These are phyloP conservation scores for Xerocomus minutiporus DNA, from an alignment of 1,284 basidiomycete genomes.

Conservation along the genomic window DNA sequence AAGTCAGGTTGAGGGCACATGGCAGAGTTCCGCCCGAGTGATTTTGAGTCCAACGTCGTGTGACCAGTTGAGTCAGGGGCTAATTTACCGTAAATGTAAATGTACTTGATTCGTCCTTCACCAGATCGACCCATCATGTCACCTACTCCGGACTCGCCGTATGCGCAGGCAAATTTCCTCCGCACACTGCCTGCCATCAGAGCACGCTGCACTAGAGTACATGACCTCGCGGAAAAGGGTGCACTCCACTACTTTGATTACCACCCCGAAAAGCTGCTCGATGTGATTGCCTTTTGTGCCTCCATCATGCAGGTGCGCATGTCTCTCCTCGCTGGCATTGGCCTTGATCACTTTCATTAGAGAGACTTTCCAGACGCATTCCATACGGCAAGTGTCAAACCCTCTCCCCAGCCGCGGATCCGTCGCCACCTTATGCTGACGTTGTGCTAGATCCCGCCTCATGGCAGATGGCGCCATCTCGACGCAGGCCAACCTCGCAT, in stretches of 20 bases:
- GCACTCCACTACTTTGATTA: slow-evolving; percentile 85
- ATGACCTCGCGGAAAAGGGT: slow-evolving; percentile 67
- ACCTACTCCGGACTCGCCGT: slow-evolving; percentile 14
- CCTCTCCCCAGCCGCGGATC: not conserved
- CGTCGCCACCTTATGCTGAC: not conserved
- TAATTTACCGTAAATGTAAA: not conserved
- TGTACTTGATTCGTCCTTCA: not conserved
- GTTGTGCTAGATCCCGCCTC: slow-evolving; percentile 69
- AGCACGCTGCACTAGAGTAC: slow-evolving; percentile 77
- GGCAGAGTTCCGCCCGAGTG: not conserved
- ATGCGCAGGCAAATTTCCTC: slow-evolving; percentile 61
- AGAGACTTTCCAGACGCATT: slow-evolving; percentile 80
- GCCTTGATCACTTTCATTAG: slow-evolving; percentile 36
- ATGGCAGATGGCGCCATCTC: slow-evolving; percentile 90
- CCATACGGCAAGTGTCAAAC: slow-evolving; percentile 43
- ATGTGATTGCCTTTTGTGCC: slow-evolving; percentile 78
- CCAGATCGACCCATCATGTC: not conserved
- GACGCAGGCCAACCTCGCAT: slow-evolving; percentile 65
- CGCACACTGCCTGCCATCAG: slow-evolving; percentile 86
- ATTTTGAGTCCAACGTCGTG: not conserved
- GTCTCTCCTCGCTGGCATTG: not conserved
- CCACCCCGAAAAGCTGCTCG: slow-evolving; percentile 67
- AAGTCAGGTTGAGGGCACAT: not conserved
- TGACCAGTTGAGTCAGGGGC: not conserved
- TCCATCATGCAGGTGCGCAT: slow-evolving; percentile 68